Evolutionary conservation across 306 rosid genomes (phyloP).

Genomic region (Glycyrrhiza uralensis): DNA sequence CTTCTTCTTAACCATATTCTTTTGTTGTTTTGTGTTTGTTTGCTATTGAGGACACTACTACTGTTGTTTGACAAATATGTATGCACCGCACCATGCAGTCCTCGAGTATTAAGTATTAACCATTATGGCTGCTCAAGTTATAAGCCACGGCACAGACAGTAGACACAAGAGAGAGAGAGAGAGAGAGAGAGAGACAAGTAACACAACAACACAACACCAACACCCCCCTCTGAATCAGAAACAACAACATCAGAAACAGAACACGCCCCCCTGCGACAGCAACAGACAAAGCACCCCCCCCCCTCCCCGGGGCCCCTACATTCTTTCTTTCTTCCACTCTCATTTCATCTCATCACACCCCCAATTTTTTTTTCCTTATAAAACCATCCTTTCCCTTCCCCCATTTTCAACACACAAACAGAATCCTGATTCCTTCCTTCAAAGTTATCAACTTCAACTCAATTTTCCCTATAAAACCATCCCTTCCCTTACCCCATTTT

Average conservation of each 20-base stretch:
- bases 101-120: constrained; percentile 6
- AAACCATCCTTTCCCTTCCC: neutral
- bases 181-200: too few relatives aligned
- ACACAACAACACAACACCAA: neutral
- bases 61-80: constrained; percentile 20
- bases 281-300: constrained; percentile 20
- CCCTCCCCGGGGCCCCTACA: neutral
- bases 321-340: neutral
- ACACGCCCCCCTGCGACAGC: constrained; percentile 30
- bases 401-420: neutral
- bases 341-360: neutral
- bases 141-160: neutral
- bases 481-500: neutral
- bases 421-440: neutral
- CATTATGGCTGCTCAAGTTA: neutral
- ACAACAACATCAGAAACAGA: neutral
- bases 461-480: constrained; percentile 16
- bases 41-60: too few relatives aligned
- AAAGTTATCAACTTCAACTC: neutral
- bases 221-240: constrained; percentile 15
- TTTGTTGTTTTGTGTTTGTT: neutral
- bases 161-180: neutral
- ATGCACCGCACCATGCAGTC: neutral
- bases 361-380: neutral
- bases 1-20: neutral